These are phyloP conservation scores for Aaosphaeria pasadenensis DNA, from an alignment of 2,329 filamentous ascomycete genomes.

Conservation along the genomic window DNA sequence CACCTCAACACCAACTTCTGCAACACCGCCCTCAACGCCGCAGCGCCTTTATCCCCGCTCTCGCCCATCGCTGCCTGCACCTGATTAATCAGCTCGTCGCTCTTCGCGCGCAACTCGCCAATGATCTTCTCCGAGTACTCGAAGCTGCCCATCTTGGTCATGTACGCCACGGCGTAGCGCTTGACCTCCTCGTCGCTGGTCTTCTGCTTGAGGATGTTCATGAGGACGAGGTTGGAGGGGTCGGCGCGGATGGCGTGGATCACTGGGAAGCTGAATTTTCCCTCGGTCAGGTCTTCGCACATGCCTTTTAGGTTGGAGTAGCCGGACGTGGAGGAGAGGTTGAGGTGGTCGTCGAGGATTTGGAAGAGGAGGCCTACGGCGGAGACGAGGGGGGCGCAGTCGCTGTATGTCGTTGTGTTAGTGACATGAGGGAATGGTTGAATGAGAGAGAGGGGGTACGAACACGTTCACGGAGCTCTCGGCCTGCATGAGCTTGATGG, in stretches of 20 bases:
- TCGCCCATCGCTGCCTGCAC: constrained; percentile 38
- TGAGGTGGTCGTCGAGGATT: constrained; percentile 91
- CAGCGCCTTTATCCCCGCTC: constrained; percentile 35
- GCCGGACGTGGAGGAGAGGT: constrained; percentile 56
- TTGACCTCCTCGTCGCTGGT: constrained; percentile 85
- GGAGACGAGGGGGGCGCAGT: constrained; percentile 83
- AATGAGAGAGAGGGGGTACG: constrained; percentile 9
- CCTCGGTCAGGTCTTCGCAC: constrained; percentile 93
- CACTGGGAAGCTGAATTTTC: constrained; percentile 94
- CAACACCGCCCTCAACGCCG: constrained; percentile 40
- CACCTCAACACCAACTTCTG: constrained; percentile 36
- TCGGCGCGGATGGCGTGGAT: constrained; percentile 87
- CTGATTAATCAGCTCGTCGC: constrained; percentile 41
- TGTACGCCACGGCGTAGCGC: constrained; percentile 83
- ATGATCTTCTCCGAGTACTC: constrained; percentile 70
- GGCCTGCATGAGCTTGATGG: constrained; percentile 84
- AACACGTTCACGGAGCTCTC: constrained; percentile 54
- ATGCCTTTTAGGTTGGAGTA: constrained; percentile 90
- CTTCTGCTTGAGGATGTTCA: constrained; percentile 92
- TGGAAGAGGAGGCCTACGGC: constrained; percentile 83
- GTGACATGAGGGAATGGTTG: constrained; percentile 3
- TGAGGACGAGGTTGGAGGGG: constrained; percentile 70
- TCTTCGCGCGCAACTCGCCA: constrained; percentile 43
- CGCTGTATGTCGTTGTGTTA: constrained; percentile 37
- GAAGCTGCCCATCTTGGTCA: constrained; percentile 88